Evolutionary conservation across 1,139 yeast genomes (phyloP).

Genomic region (Yarrowia galli): DNA sequence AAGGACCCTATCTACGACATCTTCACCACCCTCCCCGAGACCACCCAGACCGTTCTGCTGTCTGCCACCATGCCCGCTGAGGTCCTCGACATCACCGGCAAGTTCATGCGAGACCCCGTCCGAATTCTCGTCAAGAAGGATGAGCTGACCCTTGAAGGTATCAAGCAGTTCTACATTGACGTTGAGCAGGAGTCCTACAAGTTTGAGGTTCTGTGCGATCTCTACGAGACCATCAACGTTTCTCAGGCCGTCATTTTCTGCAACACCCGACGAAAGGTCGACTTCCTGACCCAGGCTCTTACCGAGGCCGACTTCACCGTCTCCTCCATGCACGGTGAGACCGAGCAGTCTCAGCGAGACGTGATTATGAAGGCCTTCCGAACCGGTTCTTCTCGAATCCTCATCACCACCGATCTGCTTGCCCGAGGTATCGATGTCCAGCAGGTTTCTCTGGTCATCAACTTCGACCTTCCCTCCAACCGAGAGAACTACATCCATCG

Average conservation of each 20-base stretch:
- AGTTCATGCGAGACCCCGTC: conserved; percentile 90
- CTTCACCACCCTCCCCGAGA: conserved; percentile 77
- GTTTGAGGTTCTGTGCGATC: conserved; percentile 89
- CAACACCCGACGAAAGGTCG: conserved; percentile 89
- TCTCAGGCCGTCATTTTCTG: conserved; percentile 97
- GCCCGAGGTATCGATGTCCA: conserved; percentile 99
- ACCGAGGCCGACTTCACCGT: conserved; percentile 84
- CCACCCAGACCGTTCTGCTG: conserved; percentile 90
- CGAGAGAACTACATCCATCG: conserved; percentile 99
- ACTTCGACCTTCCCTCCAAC: conserved; percentile 96
- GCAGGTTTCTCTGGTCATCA: conserved; percentile 97
- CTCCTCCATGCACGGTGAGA: conserved; percentile 95
- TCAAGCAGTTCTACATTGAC: conserved; percentile 83
- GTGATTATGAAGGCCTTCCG: conserved; percentile 80
- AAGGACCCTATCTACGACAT: conserved; percentile 92
- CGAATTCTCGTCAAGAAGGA: conserved; percentile 90
- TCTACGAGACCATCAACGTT: conserved; percentile 91
- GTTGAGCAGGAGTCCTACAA: conserved; percentile 96
- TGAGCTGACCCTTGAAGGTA: conserved; percentile 86
- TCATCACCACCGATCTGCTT: conserved; percentile 96
- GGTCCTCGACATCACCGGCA: conserved; percentile 83
- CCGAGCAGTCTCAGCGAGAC: conserved; percentile 94
- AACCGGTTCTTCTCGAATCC: conserved; percentile 66
- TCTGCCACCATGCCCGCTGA: conserved; percentile 91
- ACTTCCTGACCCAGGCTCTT: conserved; percentile 85